Conservation (phyloP, 306 rosid genomes). For the Bauhinia variegata region DNA sequence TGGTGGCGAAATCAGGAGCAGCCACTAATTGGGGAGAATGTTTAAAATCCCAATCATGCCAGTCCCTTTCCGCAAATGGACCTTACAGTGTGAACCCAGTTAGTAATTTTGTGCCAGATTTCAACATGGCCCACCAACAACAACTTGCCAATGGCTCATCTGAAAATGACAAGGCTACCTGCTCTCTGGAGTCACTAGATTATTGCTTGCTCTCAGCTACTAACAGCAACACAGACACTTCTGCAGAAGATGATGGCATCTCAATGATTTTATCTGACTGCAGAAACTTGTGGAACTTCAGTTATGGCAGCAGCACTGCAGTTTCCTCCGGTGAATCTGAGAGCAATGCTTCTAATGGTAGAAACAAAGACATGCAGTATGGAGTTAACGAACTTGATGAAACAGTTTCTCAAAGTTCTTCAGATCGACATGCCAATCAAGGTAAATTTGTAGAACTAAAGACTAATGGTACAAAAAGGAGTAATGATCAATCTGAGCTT, state of each 20-base stretch:
- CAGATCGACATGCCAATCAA: constrained; percentile 36
- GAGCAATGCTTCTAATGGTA: constrained; percentile 40
- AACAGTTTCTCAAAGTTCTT: constrained; percentile 47
- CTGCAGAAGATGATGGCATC: constrained; percentile 52
- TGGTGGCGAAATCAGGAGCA: neutral
- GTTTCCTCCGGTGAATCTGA: constrained; percentile 62
- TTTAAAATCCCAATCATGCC: constrained; percentile 13
- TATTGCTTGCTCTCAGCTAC: constrained; percentile 60
- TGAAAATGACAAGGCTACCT: constrained; percentile 10
- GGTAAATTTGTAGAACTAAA: constrained; percentile 32
- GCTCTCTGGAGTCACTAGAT: constrained; percentile 55
- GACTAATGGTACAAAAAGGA: constrained; percentile 51
- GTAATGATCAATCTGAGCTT: constrained; percentile 36
- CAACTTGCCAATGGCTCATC: constrained; percentile 30
- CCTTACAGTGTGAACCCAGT: constrained; percentile 18
- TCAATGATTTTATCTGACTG: constrained; percentile 62
- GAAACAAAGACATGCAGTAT: constrained; percentile 33
- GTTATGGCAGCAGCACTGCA: constrained; percentile 34
- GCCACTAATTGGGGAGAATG: constrained; percentile 20
- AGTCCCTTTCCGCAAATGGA: constrained; percentile 5
- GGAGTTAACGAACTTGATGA: constrained; percentile 40
- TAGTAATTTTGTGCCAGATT: constrained; percentile 39
- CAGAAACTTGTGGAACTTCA: constrained; percentile 61
- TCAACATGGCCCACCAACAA: constrained; percentile 43
- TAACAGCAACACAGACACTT: constrained; percentile 52